Conservation (phyloP, 1,139 yeast species). For the Tardiomyces digboiensis region DNA sequence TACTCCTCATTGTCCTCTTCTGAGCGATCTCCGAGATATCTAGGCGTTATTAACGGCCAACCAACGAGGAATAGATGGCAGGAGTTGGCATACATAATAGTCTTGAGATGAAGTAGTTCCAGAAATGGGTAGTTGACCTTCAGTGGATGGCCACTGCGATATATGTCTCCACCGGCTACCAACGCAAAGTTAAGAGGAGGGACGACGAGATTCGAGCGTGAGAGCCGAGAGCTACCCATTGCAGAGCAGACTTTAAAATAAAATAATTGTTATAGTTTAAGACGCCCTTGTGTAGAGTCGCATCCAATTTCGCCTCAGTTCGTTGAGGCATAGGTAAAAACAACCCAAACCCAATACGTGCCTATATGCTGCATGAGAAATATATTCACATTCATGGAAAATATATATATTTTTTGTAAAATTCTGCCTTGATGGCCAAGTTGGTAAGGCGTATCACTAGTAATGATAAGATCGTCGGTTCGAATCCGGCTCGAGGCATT, state of each 20-base stretch:
- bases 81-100: conserved; percentile 41
- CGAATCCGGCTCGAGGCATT: conserved; percentile 1
- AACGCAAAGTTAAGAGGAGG: conserved; percentile 90
- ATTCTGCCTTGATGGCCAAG: neutral
- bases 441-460: conserved; percentile 1
- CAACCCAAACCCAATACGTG: no score
- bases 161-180: conserved; percentile 70
- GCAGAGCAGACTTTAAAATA: no score
- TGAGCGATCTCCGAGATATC: conserved; percentile 51
- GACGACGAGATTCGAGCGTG: conserved; percentile 22
- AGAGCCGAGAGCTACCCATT: no score
- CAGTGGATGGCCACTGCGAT: conserved; percentile 92
- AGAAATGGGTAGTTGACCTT: conserved; percentile 74
- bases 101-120: conserved; percentile 56
- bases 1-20: conserved; percentile 52
- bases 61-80: conserved; percentile 25
- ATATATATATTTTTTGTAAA: neutral
- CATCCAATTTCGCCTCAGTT: no score
- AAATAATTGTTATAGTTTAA: no score
- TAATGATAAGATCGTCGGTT: conserved; percentile 1
- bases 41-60: conserved; percentile 5
- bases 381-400: no score
- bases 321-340: no score
- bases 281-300: no score
- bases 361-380: no score